These are phyloP conservation scores for Massariosphaeria phaeospora DNA, from an alignment of 495 filamentous ascomycete species.

Conservation along the genomic window DNA sequence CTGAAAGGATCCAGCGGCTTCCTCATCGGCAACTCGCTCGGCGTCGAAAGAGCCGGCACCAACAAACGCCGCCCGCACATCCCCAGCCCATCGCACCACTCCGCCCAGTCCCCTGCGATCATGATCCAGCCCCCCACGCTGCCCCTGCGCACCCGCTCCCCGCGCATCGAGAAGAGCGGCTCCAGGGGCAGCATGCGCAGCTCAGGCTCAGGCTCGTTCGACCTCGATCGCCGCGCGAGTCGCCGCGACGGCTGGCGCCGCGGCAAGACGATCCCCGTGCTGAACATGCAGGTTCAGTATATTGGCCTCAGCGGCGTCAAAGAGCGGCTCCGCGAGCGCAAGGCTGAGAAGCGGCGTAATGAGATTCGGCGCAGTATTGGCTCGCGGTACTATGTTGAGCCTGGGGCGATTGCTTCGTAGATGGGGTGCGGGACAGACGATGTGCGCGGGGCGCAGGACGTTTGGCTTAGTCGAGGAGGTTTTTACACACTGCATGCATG, in stretches of 20 bases:
- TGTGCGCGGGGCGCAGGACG: too few relatives aligned
- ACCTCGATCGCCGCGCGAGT: conserved; percentile 25
- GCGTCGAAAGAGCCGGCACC: conserved; percentile 44
- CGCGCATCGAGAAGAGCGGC: conserved; percentile 16
- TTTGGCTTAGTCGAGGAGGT: too few relatives aligned
- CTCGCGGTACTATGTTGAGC: conserved; percentile 31
- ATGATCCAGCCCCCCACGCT: conserved; percentile 19
- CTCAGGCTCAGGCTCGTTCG: conserved; percentile 32
- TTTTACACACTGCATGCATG: too few relatives aligned
- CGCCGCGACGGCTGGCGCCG: conserved; percentile 21
- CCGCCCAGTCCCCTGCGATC: conserved; percentile 25
- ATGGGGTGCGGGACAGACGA: too few relatives aligned
- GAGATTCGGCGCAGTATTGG: conserved; percentile 65
- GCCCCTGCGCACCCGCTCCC: conserved; percentile 2
- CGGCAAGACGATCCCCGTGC: conserved; percentile 43
- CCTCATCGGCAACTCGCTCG: conserved; percentile 49
- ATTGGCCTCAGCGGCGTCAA: conserved; percentile 50
- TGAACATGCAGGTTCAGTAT: conserved; percentile 51
- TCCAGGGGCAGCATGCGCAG: conserved; percentile 24
- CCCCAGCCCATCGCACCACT: conserved; percentile 43
- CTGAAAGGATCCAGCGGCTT: conserved; percentile 35
- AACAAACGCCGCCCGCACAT: conserved; percentile 50
- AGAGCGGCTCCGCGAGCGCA: conserved; percentile 52
- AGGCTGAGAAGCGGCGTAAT: conserved; percentile 59
- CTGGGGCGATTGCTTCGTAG: neutral